Evolutionary conservation across 2,329 filamentous ascomycete species (phyloP).

Genomic region (Apiospora sp.): DNA sequence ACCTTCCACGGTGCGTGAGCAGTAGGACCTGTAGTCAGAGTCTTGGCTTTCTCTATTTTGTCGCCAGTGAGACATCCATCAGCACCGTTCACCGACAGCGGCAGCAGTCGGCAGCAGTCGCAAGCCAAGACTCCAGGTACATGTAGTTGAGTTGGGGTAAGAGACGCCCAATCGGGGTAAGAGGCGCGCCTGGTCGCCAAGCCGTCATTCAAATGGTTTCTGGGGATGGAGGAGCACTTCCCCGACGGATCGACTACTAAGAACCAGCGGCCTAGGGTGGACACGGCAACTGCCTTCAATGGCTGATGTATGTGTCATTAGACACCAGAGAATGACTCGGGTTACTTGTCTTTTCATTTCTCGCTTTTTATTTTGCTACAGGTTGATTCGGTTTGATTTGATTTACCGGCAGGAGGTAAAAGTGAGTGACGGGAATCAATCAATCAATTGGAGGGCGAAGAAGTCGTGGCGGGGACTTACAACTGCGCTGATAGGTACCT

Average conservation of each 20-base stretch:
- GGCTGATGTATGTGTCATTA: conserved; percentile 3
- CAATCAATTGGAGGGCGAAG: neutral
- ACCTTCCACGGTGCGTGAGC: neutral
- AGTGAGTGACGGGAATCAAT: neutral
- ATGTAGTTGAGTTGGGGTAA: conserved; percentile 7
- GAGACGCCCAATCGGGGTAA: conserved; percentile 14
- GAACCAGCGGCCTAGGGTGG: neutral
- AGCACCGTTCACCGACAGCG: conserved; percentile 10
- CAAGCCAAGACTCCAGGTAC: neutral
- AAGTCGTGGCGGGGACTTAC: neutral
- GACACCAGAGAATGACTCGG: neutral
- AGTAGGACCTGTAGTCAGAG: neutral
- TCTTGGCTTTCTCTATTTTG: neutral
- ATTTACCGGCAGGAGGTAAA: neutral
- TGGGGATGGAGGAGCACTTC: conserved; percentile 17
- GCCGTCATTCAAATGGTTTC: conserved; percentile 11
- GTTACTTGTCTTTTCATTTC: neutral
- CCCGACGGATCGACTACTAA: conserved; percentile 19
- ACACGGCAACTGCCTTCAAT: conserved; percentile 6
- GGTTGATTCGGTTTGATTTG: neutral
- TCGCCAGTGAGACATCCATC: neutral
- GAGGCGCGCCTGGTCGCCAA: conserved; percentile 7
- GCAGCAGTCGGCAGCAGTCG: neutral
- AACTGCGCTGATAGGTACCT: neutral
- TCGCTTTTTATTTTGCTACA: neutral